Evolutionary conservation across 495 filamentous ascomycete genomes (phyloP).

Genomic region (Neurospora sp.): DNA sequence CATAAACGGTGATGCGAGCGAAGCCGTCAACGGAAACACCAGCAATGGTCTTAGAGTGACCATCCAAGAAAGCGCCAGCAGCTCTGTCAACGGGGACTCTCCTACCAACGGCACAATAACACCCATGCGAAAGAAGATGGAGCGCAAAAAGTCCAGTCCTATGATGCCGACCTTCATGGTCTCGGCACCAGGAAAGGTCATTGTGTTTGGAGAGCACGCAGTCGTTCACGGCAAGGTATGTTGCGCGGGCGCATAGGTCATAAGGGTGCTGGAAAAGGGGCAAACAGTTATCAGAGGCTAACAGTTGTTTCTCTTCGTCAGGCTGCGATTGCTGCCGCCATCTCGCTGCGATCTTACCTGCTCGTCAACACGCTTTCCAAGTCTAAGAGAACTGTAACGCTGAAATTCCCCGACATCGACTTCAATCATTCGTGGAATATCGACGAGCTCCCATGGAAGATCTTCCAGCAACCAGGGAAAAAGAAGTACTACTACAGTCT

Average conservation of each 20-base stretch:
- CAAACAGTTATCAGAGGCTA: not conserved
- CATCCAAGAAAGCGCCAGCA: slow-evolving; percentile 6
- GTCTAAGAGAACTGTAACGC: slow-evolving; percentile 69
- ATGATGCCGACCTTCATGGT: slow-evolving; percentile 90
- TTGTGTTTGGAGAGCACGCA: slow-evolving; percentile 93
- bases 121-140: slow-evolving; percentile 19
- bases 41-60: slow-evolving; percentile 1
- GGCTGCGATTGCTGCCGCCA: slow-evolving; percentile 87
- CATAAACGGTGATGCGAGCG: slow-evolving; percentile 7
- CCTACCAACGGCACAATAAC: slow-evolving; percentile 8
- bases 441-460: slow-evolving; percentile 72
- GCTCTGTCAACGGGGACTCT: slow-evolving; percentile 15
- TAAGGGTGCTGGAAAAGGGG: not conserved
- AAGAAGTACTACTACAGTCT: slow-evolving; percentile 89
- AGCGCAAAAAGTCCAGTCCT: slow-evolving; percentile 44
- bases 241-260: not conserved
- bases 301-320: slow-evolving; percentile 16
- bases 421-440: slow-evolving; percentile 88
- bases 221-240: slow-evolving; percentile 85
- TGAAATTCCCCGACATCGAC: slow-evolving; percentile 79
- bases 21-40: slow-evolving; percentile 16
- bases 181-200: slow-evolving; percentile 93
- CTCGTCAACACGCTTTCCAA: slow-evolving; percentile 86
- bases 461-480: slow-evolving; percentile 68
- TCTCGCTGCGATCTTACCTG: slow-evolving; percentile 90